phyloP scores from a whole-genome alignment of 2,329 filamentous ascomycete genomes.

The Arthroderma uncinatum region DNA sequence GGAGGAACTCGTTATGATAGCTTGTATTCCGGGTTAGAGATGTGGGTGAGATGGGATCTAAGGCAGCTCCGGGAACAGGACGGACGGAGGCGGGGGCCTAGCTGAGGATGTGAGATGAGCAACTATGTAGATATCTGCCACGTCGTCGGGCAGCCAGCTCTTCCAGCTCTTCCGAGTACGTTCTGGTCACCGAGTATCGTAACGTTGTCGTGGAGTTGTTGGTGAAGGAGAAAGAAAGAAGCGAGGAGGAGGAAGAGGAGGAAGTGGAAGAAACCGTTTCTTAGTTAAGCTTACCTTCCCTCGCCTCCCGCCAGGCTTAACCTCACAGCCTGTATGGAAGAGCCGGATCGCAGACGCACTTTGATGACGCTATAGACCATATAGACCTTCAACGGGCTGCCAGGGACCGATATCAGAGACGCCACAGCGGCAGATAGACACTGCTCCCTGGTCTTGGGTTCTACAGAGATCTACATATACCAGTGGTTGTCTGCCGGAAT shows the following conservation, averaged over 20 bases:
- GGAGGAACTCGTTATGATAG: neutral
- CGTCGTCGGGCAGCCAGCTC: neutral
- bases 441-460: too few species aligned
- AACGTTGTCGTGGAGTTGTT: neutral
- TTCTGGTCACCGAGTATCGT: neutral
- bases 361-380: neutral
- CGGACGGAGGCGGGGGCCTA: neutral
- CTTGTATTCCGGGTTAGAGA: neutral
- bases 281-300: neutral
- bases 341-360: neutral
- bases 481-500: too few species aligned
- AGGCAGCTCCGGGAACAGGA: neutral
- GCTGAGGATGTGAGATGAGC: neutral
- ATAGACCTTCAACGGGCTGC: too few species aligned
- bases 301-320: too few species aligned
- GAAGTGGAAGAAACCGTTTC: neutral
- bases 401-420: neutral
- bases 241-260: neutral
- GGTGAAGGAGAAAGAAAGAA: neutral
- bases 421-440: too few species aligned
- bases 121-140: neutral
- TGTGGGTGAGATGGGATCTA: neutral
- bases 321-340: neutral
- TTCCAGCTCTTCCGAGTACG: neutral
- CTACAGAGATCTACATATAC: too few species aligned